Base-by-base conservation (phyloP, 2,329 filamentous ascomycete genomes). In the Apiospora rasikravindrae region DNA sequence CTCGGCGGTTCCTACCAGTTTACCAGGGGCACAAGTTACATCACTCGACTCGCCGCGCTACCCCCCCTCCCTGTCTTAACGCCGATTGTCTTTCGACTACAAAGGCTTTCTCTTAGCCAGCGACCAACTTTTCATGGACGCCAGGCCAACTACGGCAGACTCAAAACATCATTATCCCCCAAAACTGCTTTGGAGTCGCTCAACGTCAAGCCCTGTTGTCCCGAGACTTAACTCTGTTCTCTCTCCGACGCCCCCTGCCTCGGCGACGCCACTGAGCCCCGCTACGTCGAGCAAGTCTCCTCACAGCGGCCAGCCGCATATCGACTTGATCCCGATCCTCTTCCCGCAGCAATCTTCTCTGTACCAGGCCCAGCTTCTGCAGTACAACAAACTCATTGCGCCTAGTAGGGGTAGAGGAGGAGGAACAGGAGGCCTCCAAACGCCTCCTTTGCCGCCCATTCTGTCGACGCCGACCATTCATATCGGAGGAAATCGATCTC, bases 341-440 rank as follows among this genome's bases (percentile, higher is more conserved):
- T 84, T 90, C 72, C 88, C 88, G 22, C 89, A 90, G 74, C 88
- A 91, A 75, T 83, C 87, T 45, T 88, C 86, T 57, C 83, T 88
- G 74, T 89, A 90, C 81, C 88, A 91, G 78, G 88, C 88, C 70
- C 89, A 90, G 81, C 86, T 92, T 71, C 85, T 89, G 69, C 87
- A 91, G 76, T 92, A 92, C 85, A 92, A 91, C 81, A 88, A 88
- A 78, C 88, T 92, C 79, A 86, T 92, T 76, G 88, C 89, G 70
- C 86, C 88, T 68, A 84, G 87, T 71, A 84, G 88, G 77, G 81
- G 81, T 71, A 87, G 87, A 76, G 87, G 88, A 78, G 81, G 81
- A 72, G 57, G 57, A 64, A 40, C 57, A 40, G 87, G 87, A 76
- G 87, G 88, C 77, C 81, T 90, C 73, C 88, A 90, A 78, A 85